Evolutionary conservation across 805 yeast species (phyloP), one percentile per base, ranked within the genome.

Genomic region (Torulaspora franciscae): DNA sequence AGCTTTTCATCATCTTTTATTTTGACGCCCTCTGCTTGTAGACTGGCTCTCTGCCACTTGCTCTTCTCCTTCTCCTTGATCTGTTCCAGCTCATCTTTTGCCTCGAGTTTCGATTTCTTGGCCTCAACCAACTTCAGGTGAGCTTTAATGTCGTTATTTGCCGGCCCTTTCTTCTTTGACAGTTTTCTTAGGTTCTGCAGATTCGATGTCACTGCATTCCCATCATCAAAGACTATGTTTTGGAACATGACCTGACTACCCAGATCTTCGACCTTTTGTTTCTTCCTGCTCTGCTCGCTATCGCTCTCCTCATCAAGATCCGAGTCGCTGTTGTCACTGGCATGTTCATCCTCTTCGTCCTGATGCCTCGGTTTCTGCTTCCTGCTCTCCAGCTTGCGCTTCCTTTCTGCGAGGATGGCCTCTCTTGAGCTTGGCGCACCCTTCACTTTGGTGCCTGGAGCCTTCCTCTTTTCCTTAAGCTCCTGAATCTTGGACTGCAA

Each of bases 351-450:
- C 45, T 64, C 58, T 39, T 68, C 73, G 36, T 67, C 68, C 25
- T 61, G 58, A 50, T 73, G 63, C 57, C 71, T 73, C 49, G 64
- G 68, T 53, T 54, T 63, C 38, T 61, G 67, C 64, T 68, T 57
- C 57, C 68, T 50, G 40, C 49, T 43, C 43, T 61, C 61, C 55
- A 62, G 48, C 51, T 64, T 69, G 40, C 66, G 76, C 61, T 71
- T 76, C 49, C 95, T 77, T 54, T 80, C 85, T 29, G 75, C 80
- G 43, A 86, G 67, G 40, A 85, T 80, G 33, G 83, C 90, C 54
- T 88, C 95, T 65, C 97, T 75, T 8, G 91, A 85, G 47, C 81
- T 75, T 11, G 90, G 89, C 0, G 96, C 93, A 19, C 96, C 96
- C 4, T 75, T 71, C 4, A 74, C 80, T 37, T 79, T 82, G 1